Evolutionary conservation across 2,329 filamentous ascomycete genomes (phyloP).

Genomic region (Ciborinia camelliae): DNA sequence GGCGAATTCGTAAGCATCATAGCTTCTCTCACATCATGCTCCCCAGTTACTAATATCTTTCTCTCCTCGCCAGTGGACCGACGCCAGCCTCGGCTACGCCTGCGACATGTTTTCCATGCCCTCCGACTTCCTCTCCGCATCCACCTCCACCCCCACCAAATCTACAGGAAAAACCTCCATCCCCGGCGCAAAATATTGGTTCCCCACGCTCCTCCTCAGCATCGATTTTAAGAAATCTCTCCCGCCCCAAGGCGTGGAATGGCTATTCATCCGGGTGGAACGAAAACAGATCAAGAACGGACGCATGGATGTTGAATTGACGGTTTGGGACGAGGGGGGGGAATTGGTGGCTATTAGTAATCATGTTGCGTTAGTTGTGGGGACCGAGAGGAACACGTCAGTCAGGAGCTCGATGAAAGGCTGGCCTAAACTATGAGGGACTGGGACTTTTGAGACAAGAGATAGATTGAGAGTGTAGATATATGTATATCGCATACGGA

Average conservation of each 20-base stretch:
- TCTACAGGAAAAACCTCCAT: constrained; percentile 45
- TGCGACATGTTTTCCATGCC: constrained; percentile 59
- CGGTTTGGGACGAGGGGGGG: constrained; percentile 60
- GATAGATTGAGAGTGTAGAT: neutral
- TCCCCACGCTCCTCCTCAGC: constrained; percentile 64
- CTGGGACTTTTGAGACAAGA: neutral
- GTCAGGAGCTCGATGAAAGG: constrained; percentile 25
- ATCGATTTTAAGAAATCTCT: constrained; percentile 73
- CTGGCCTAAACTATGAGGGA: constrained; percentile 27
- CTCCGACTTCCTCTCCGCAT: neutral
- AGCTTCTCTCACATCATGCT: neutral
- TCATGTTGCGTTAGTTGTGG: constrained; percentile 63
- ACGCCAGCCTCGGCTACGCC: constrained; percentile 61
- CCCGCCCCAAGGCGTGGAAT: constrained; percentile 65
- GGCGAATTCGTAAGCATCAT: constrained; percentile 41
- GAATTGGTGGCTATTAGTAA: constrained; percentile 66
- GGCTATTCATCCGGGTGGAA: constrained; percentile 63
- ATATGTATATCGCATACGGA: neutral
- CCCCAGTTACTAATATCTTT: neutral
- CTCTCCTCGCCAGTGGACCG: constrained; percentile 49
- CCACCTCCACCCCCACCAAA: constrained; percentile 34
- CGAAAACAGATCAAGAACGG: constrained; percentile 68
- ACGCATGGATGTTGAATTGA: constrained; percentile 69
- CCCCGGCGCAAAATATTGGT: constrained; percentile 36
- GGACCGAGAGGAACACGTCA: constrained; percentile 57